phyloP scores from a whole-genome alignment of 805 yeast genomes.

The Pichia sporocuriosa region DNA sequence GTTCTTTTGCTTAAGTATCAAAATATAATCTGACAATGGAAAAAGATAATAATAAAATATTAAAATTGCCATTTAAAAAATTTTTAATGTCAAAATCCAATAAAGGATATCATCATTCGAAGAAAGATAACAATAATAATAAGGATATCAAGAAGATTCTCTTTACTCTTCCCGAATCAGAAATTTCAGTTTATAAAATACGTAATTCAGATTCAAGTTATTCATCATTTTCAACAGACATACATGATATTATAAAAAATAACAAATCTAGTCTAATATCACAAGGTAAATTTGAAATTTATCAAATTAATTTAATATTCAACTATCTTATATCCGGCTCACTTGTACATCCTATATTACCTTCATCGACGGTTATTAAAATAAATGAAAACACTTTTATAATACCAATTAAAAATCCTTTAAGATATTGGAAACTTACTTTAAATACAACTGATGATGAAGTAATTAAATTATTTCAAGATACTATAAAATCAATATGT shows the following conservation, averaged over 20 bases:
- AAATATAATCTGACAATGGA: too few species aligned
- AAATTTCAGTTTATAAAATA: slow-evolving; percentile 14
- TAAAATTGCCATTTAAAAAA: too few species aligned
- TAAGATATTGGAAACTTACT: slow-evolving; percentile 61
- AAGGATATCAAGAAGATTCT: slow-evolving; percentile 3
- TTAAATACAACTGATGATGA: slow-evolving; percentile 29
- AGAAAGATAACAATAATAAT: not conserved
- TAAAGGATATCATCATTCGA: not conserved
- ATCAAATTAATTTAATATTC: slow-evolving; percentile 45
- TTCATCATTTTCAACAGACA: not conserved
- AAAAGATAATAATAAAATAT: too few species aligned
- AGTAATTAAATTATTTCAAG: slow-evolving; percentile 27
- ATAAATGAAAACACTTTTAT: slow-evolving; percentile 43
- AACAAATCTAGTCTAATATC: slow-evolving; percentile 35
- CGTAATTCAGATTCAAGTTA: not conserved
- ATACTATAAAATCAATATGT: slow-evolving; percentile 14
- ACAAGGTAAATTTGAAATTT: slow-evolving; percentile 54
- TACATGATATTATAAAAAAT: slow-evolving; percentile 5
- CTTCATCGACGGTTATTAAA: slow-evolving; percentile 52
- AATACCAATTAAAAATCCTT: slow-evolving; percentile 65
- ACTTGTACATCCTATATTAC: slow-evolving; percentile 68
- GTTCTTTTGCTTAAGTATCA: too few species aligned
- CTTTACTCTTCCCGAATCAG: slow-evolving; percentile 9
- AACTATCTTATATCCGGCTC: slow-evolving; percentile 57
- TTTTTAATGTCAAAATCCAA: too few species aligned